Evolutionary conservation across 169 alveolate genomes (phyloP).

Genomic region (Plasmodium sp.): DNA sequence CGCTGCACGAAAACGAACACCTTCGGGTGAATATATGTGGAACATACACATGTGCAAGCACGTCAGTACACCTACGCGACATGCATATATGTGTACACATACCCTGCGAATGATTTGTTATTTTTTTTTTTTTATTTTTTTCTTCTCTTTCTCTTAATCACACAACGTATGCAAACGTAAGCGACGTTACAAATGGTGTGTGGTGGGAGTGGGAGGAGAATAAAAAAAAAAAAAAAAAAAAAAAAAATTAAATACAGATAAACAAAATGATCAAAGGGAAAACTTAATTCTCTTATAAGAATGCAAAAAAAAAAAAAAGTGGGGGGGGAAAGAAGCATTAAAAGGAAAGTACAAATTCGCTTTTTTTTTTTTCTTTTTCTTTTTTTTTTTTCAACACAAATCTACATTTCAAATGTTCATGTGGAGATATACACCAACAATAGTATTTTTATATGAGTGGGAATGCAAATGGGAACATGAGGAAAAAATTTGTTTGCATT

Average conservation of each 20-base stretch:
- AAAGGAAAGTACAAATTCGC: neutral
- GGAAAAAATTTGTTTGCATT: neutral
- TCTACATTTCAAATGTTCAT: constrained; percentile 14
- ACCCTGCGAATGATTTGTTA: neutral
- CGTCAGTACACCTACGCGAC: neutral
- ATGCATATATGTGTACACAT: neutral
- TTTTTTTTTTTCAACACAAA: constrained; percentile 21
- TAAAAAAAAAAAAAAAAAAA: neutral
- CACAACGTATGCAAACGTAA: constrained; percentile 9
- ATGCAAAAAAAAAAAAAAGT: neutral
- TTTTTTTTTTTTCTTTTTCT: neutral
- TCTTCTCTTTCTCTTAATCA: neutral
- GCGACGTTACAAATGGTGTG: constrained; percentile 3
- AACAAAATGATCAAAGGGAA: constrained; percentile 7
- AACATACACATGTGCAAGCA: neutral
- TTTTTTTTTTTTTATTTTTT: neutral
- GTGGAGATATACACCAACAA: neutral
- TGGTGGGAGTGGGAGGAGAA: neutral
- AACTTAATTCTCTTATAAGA: neutral
- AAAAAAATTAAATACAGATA: neutral
- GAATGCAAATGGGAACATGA: neutral
- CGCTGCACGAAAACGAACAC: neutral
- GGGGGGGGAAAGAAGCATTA: neutral
- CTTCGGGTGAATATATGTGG: neutral
- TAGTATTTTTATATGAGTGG: neutral